phyloP scores from a whole-genome alignment of 2,329 filamentous ascomycete genomes.

The Talaromyces sp. region DNA sequence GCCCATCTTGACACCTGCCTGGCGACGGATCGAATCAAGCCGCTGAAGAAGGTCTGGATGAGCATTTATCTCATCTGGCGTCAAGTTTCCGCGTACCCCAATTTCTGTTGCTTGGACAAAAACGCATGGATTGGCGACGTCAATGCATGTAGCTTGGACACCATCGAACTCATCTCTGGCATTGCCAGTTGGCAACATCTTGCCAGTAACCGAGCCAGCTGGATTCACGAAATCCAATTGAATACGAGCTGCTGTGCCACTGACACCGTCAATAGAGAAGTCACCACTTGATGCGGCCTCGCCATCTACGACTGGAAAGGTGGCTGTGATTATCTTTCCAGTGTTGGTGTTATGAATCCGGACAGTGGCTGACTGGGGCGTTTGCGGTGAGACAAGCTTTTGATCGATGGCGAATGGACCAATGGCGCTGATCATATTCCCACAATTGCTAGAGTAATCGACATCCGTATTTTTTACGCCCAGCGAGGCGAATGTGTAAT shows the following conservation, averaged over 20 bases:
- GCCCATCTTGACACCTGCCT: constrained; percentile 64
- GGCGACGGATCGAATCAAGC: constrained; percentile 60
- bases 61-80: constrained; percentile 58
- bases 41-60: constrained; percentile 47
- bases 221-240: constrained; percentile 65
- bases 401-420: constrained; percentile 67
- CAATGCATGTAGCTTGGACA: constrained; percentile 60
- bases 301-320: constrained; percentile 56
- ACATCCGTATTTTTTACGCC: constrained; percentile 64
- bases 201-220: constrained; percentile 65
- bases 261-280: constrained; percentile 66
- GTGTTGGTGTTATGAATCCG: constrained; percentile 74
- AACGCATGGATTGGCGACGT: constrained; percentile 66
- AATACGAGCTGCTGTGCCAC: constrained; percentile 60
- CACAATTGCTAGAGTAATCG: constrained; percentile 72
- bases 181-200: constrained; percentile 62
- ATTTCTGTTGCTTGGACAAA: constrained; percentile 62
- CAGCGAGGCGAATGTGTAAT: constrained; percentile 73
- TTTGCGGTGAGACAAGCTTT: constrained; percentile 44
- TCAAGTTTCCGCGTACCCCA: constrained; percentile 43
- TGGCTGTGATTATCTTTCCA: constrained; percentile 63
- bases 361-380: constrained; percentile 47
- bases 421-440: constrained; percentile 70
- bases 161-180: constrained; percentile 55
- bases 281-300: constrained; percentile 56